Conservation (phyloP, 73 alveolate genomes). For the Breviolum minutum region DNA sequence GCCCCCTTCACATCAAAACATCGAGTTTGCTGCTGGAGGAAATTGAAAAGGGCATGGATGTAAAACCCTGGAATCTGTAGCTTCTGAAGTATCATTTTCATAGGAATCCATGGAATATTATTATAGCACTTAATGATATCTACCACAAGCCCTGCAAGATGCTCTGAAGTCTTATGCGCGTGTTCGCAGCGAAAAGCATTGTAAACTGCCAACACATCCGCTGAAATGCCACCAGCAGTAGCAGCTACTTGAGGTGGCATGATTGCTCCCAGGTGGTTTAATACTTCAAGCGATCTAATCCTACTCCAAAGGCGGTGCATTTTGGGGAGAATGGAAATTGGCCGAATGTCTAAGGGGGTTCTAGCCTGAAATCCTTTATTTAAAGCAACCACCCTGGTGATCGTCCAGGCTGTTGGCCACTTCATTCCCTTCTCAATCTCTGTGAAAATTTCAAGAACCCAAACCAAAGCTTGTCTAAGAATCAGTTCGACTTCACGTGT, state of each 20-base stretch:
- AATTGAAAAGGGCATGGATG: neutral
- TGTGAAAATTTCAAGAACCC: neutral
- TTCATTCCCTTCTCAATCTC: neutral
- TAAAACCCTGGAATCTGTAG: neutral
- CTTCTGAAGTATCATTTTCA: neutral
- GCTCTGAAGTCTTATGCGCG: neutral
- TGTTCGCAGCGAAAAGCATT: neutral
- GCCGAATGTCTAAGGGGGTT: neutral
- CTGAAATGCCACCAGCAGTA: slow-evolving; percentile 19
- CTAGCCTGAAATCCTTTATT: neutral
- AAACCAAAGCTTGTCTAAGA: neutral
- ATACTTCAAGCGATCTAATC: neutral
- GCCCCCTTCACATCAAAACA: neutral
- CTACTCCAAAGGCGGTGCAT: neutral
- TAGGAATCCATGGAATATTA: neutral
- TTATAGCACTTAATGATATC: too few relatives aligned
- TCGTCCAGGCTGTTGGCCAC: neutral
- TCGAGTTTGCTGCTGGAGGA: neutral
- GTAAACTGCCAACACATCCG: neutral
- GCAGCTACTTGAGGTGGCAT: neutral
- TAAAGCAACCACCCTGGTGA: neutral
- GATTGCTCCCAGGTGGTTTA: neutral
- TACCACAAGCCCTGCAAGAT: neutral
- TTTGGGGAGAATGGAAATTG: neutral
- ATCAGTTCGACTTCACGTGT: neutral